Base-by-base conservation (phyloP, 768 basidiomycete species). In the Naganishia friedmannii region DNA sequence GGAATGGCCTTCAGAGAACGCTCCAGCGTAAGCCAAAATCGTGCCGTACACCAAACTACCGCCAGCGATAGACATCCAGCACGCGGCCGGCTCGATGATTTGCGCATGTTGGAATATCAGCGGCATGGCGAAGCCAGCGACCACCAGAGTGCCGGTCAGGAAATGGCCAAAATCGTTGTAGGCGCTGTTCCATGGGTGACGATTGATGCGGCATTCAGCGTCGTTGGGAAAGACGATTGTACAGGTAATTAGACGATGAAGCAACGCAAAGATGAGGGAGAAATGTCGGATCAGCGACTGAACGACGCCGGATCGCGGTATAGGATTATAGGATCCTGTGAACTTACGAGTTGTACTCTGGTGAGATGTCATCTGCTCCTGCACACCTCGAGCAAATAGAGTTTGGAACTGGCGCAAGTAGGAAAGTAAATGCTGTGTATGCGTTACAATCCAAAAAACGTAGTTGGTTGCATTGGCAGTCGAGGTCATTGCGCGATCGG, bases 341-440 rank as follows among this genome's bases (percentile, higher is more conserved):
- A 7, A 72, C 73, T 42, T 31, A 79, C 67, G 79, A 78, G 70
- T 81, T 88, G 79, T 90, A 90, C 71, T 88, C 89, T 37, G 88
- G 84, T 2, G 90, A 86, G 79, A 94, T 89, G 75, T 97, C 93
- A 78, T 96, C 94, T 13, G 85, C 86, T 58, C 82, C 77, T 23
- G 90, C 91, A 81, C 93, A 96, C 80, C 93, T 89, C n/a, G 92
- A 84, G 80, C 93, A 98, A 55, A 98, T 77, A 17, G 92, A 90
- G 78, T 99, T 99, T 3, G 96, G 96, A 23, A 98, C 84, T 28
- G 96, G 96, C 0, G 96, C 96, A 75, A 97, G 85, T 39, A 97
- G 90, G 81, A 98, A 99, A 23, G 89, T 94, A 71, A 96, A 82
- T 12, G 96, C 96, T 97, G 73, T 60, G 48, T 42, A 2, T 51